Base-by-base conservation (phyloP, 768 basidiomycete genomes). In the Russula dissimulans region DNA sequence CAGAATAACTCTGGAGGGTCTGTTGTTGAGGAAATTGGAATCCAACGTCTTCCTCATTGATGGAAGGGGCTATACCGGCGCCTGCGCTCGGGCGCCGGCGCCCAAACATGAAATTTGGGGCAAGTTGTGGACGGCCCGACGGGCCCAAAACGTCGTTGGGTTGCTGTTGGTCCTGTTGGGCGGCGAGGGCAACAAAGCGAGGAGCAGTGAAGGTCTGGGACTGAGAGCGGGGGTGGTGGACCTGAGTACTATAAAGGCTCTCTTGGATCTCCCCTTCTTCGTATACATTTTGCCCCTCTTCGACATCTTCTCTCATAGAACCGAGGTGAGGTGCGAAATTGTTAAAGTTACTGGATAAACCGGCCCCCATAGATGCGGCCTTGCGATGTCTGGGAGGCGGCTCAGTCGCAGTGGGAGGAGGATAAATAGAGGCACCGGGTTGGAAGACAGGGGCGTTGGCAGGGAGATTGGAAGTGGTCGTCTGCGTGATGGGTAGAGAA, bases 41-140 rank as follows among this genome's bases (percentile, higher is more conserved):
- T 42, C 82, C 83, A 52, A 79, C 72, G 67, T 91, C 91, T 62
- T 91, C 91, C 70, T 91, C 89, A 61, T 80, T 87, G 68, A 89
- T 87, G 39, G 88, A 76, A 32, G 88, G 86, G 4, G 83, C 87
- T 74, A 87, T 77, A 12, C 81, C 78, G 29, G 78, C 74, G 43
- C 73, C 71, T 39, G 77, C 73, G 68, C 80, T 83, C 31, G 83
- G 76, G 62, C 72, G 70, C 29, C 70, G 65, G 61, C 78, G 77
- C 57, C 92, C 94, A 71, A 95, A 97, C 79, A 87, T 91, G 73
- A 97, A 95, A 51, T 79, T 78, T n/a, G 92, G 92, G 11, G 91
- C 91, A 42, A 95, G 82, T 70, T 94, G 91, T 42, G 91, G 92
- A 63, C 92, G 85, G 47, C 90, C 87, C 32, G 86, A 81, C 15